Evolutionary conservation across 2,329 filamentous ascomycete species (phyloP).

Genomic region (Myrmaecium sp.): DNA sequence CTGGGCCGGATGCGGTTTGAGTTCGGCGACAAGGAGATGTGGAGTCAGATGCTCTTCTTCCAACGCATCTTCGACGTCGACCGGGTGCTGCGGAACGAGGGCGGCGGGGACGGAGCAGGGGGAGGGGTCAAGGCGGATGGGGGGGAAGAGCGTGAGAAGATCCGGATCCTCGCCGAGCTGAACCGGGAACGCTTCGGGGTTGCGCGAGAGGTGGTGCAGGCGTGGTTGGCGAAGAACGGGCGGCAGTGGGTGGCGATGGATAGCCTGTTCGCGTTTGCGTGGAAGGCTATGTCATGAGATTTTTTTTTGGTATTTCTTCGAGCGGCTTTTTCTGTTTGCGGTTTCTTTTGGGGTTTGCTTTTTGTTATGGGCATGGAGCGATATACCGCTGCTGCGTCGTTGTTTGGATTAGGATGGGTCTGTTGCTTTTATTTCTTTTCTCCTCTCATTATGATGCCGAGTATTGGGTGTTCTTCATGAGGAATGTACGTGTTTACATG

Average conservation of each 20-base stretch:
- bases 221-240: conserved; percentile 77
- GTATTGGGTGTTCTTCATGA: no score
- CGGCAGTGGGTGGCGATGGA: conserved; percentile 92
- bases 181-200: conserved; percentile 68
- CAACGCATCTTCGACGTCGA: conserved; percentile 78
- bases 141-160: conserved; percentile 42
- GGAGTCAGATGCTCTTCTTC: conserved; percentile 89
- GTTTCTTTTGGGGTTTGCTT: background rate
- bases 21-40: conserved; percentile 73
- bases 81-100: conserved; percentile 56
- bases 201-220: conserved; percentile 60
- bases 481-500: no score
- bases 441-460: no score
- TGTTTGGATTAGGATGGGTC: no score
- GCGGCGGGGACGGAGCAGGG: conserved; percentile 20
- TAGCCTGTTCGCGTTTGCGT: conserved; percentile 52
- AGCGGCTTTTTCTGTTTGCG: background rate
- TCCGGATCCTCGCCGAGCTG: conserved; percentile 54
- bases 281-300: conserved; percentile 11
- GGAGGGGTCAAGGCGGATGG: conserved; percentile 18
- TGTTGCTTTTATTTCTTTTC: no score
- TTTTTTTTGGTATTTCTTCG: background rate
- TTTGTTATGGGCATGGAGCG: no score
- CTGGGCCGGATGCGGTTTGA: conserved; percentile 78
- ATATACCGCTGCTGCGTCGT: no score